phyloP scores from a whole-genome alignment of 495 filamentous ascomycete genomes.

The Penicillium antarcticum region DNA sequence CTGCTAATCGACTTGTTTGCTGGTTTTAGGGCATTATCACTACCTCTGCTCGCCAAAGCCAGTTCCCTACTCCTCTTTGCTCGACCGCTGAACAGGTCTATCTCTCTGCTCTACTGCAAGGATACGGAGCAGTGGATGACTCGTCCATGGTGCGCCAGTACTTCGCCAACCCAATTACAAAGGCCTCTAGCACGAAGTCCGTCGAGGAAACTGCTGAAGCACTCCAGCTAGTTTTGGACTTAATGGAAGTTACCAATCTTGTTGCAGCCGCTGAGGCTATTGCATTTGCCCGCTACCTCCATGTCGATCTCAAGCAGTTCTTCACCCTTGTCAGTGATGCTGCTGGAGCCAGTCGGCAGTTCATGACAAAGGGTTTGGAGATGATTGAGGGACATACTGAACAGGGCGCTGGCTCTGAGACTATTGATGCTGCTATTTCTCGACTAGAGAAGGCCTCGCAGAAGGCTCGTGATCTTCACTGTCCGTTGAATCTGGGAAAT shows the following conservation, averaged over 20 bases:
- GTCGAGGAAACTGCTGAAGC: constrained; percentile 28
- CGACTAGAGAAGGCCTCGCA: constrained; percentile 60
- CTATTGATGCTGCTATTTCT: constrained; percentile 53
- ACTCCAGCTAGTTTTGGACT: constrained; percentile 52
- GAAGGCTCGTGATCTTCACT: constrained; percentile 51
- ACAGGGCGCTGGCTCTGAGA: constrained; percentile 27
- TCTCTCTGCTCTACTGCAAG: constrained; percentile 54
- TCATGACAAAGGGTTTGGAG: constrained; percentile 53
- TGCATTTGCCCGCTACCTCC: constrained; percentile 58
- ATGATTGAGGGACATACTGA: constrained; percentile 43
- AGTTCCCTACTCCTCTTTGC: constrained; percentile 68
- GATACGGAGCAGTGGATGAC: constrained; percentile 66
- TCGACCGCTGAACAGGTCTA: constrained; percentile 71
- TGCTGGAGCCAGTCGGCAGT: constrained; percentile 62
- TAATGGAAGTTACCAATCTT: constrained; percentile 63
- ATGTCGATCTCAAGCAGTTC: constrained; percentile 62
- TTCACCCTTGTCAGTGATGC: constrained; percentile 66
- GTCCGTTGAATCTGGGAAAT: constrained; percentile 41
- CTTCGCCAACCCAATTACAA: constrained; percentile 36
- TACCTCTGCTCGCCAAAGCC: constrained; percentile 54
- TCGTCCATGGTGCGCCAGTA: constrained; percentile 66
- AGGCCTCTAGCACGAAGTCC: constrained; percentile 24
- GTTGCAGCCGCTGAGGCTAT: constrained; percentile 64
- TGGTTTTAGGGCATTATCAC: constrained; percentile 64
- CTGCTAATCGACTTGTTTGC: constrained; percentile 6